Percentiles rank a stretch among this genome's conserved stretches.
Conservation (phyloP, 2,329 filamentous ascomycete species). For the Coleophoma crateriformis region DNA sequence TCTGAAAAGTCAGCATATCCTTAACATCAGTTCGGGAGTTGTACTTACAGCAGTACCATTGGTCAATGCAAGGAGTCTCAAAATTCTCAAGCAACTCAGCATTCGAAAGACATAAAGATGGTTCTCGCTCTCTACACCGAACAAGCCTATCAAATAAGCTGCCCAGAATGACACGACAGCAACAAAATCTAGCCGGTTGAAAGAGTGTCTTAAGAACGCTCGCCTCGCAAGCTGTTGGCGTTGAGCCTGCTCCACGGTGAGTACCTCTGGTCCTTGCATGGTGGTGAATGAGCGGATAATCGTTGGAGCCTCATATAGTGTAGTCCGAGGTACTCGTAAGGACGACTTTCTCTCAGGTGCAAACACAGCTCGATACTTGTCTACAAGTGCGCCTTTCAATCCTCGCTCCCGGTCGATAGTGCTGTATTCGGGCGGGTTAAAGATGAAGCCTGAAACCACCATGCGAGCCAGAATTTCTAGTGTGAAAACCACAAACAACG, state of each 20-base stretch:
- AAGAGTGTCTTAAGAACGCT: slow-evolving; percentile 89
- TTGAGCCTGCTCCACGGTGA: slow-evolving; percentile 70
- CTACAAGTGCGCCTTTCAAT: slow-evolving; percentile 65
- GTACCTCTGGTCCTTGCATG: slow-evolving; percentile 54
- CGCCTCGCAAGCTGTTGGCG: slow-evolving; percentile 81
- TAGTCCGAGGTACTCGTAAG: slow-evolving; percentile 12
- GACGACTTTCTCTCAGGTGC: slow-evolving; percentile 64
- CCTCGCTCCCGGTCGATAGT: slow-evolving; percentile 77
- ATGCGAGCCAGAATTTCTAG: slow-evolving; percentile 77
- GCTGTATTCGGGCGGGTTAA: slow-evolving; percentile 89
- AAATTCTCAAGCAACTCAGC: slow-evolving; percentile 89
- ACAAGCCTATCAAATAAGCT: slow-evolving; percentile 68
- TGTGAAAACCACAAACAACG: slow-evolving; percentile 84
- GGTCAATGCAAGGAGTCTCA: slow-evolving; percentile 85
- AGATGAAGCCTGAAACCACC: slow-evolving; percentile 87
- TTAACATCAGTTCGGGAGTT: not conserved
- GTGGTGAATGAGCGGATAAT: slow-evolving; percentile 40
- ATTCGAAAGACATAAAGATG: slow-evolving; percentile 92
- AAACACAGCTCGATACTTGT: slow-evolving; percentile 75
- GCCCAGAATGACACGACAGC: slow-evolving; percentile 96
- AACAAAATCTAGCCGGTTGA: slow-evolving; percentile 92
- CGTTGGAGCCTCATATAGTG: slow-evolving; percentile 15
- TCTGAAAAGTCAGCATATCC: slow-evolving; percentile 38
- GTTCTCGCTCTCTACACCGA: slow-evolving; percentile 59
- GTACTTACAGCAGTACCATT: slow-evolving; percentile 79